A percentile compares a stretch with the other conserved stretches of the same genome.
Conservation (phyloP, 495 filamentous ascomycete species). For the Penicillium silybi region DNA sequence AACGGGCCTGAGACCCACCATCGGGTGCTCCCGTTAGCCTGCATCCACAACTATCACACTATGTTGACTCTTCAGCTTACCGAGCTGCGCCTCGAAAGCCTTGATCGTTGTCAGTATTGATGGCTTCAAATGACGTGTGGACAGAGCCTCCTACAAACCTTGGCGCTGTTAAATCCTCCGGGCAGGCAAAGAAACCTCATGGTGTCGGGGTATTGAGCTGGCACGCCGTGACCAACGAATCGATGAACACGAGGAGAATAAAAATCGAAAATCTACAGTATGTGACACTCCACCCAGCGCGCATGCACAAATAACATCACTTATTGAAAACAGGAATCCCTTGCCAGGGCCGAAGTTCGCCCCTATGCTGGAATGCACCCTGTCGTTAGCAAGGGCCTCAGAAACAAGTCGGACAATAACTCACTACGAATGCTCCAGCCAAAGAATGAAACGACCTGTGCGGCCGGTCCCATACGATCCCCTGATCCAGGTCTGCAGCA, state of each 20-base stretch:
- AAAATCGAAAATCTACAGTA: not conserved
- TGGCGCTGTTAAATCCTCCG: too few relatives aligned
- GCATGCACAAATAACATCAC: not conserved
- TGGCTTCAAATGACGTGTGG: not conserved
- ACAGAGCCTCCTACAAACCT: too few relatives aligned
- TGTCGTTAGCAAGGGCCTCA: conserved; percentile 23
- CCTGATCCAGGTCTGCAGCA: conserved; percentile 5
- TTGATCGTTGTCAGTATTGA: not conserved
- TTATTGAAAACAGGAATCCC: conserved; percentile 7
- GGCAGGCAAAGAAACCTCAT: too few relatives aligned
- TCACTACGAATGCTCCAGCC: not conserved
- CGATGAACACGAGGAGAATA: not conserved
- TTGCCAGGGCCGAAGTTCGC: conserved; percentile 10
- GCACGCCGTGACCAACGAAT: too few relatives aligned
- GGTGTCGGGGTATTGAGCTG: too few relatives aligned
- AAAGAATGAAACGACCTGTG: not conserved
- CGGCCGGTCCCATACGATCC: not conserved
- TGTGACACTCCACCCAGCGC: not conserved
- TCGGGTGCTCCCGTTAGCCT: not conserved
- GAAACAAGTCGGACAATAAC: not conserved
- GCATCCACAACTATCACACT: too few relatives aligned
- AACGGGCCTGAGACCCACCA: conserved; percentile 17
- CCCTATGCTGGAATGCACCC: conserved; percentile 26
- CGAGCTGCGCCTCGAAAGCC: conserved; percentile 24
- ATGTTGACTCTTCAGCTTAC: conserved; percentile 10